These are phyloP conservation scores for Cylindrotheca fusiformis DNA, from an alignment of 108 stramenopile species.

Conservation along the genomic window DNA sequence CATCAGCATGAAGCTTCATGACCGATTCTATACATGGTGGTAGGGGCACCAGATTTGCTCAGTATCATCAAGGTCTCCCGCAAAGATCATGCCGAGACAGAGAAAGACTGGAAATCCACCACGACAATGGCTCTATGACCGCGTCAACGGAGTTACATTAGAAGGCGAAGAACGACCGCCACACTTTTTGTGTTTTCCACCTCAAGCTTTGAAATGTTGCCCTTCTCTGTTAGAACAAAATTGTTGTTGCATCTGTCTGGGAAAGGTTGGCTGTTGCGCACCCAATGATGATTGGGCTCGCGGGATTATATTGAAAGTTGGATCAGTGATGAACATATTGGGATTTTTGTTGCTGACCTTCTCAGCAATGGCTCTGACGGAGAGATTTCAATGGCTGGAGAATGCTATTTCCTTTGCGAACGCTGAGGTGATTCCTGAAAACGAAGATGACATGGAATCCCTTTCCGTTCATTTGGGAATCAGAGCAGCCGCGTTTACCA, in stretches of 20 bases:
- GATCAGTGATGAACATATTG: conserved; percentile 5
- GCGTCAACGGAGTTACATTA: conserved; percentile 9
- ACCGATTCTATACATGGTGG: too few relatives aligned
- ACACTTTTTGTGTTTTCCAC: conserved; percentile 11
- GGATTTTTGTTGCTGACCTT: conserved; percentile 1
- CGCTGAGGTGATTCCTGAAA: background rate
- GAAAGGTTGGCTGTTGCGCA: conserved; percentile 9
- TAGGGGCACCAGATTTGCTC: too few relatives aligned
- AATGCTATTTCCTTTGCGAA: background rate
- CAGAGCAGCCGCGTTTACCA: conserved; percentile 1
- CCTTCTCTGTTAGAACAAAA: conserved; percentile 20
- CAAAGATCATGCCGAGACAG: too few relatives aligned
- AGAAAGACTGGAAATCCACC: background rate
- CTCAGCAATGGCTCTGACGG: conserved; percentile 7
- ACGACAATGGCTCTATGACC: conserved; percentile 22
- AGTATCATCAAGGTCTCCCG: too few relatives aligned
- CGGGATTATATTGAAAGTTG: conserved; percentile 3
- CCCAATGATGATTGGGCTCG: conserved; percentile 14
- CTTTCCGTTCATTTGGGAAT: conserved; percentile 15
- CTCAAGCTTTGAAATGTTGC: conserved; percentile 8
- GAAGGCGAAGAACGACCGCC: conserved; percentile 5
- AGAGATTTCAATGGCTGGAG: background rate
- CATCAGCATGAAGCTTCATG: too few relatives aligned
- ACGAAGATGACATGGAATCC: background rate
- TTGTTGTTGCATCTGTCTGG: conserved; percentile 10